Evolutionary conservation across 2,329 filamentous ascomycete genomes (phyloP), one percentile per base, ranked within the genome.

Genomic region (Aspergillus sojae): DNA sequence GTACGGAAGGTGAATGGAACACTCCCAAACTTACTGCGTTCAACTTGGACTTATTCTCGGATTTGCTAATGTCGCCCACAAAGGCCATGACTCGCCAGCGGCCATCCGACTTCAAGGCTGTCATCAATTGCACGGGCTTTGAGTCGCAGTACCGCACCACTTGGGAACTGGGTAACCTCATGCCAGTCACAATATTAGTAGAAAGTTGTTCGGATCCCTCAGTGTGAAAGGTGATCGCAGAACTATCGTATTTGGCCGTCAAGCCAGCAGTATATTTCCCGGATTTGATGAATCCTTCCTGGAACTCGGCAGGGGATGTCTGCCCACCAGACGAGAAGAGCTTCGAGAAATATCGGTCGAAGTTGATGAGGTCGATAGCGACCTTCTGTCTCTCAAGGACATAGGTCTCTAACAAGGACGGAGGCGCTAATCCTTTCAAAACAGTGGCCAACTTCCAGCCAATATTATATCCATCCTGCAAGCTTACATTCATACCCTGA

Each of bases 401-500:
- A 60, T 88, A 88, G 0, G 85, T 86, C 66, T 82, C 75, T 3
- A 88, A 73, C 12, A 87, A 67, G 1, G 72, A 75, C 0, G 81
- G 76, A 0, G 60, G 65, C 0, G 83, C 81, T 57, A 78, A 75
- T 2, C 82, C 81, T 14, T 73, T 79, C 2, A 87, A 72, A 1
- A 87, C 77, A 30, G 80, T 76, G 0, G 79, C 84, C 7, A 88
- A 77, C 68, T 88, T 88, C 85, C 85, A 88, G 6, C 86, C 86
- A 58, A 88, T 82, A 62, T 88, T 88, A 68, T 87, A 85, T 16
- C 81, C 71, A 65, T 90, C 88, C 68, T 89, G 87, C 63, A 90
- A 74, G 16, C 77, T 78, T 48, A 80, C 78, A 60, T 81, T 81
- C 79, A 81, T 81, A 0, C 82, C 89, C 77, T 91, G 89, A 0